phyloP scores from a whole-genome alignment of 192 early-diverging fungal species.

The Bifiguratus adelaidae region DNA sequence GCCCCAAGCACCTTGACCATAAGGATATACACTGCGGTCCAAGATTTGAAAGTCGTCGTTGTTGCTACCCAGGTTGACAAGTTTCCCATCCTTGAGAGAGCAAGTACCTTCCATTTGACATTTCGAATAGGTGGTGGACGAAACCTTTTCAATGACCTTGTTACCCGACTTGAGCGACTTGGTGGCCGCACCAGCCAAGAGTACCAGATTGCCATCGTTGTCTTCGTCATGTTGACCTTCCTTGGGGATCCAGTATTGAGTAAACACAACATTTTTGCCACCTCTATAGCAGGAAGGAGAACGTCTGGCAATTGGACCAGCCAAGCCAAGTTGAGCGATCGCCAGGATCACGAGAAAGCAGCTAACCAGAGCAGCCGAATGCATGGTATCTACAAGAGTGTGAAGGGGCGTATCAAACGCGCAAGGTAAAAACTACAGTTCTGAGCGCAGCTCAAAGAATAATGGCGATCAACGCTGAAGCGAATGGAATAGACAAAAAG shows the following conservation, averaged over 20 bases:
- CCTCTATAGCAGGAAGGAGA: neutral
- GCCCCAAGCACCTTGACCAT: neutral
- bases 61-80: slow-evolving; percentile 3
- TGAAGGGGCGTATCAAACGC: too few relatives aligned
- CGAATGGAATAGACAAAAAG: too few relatives aligned
- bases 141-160: slow-evolving; percentile 14
- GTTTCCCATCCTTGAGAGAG: neutral
- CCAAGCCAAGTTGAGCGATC: neutral
- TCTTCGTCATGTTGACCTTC: slow-evolving; percentile 18
- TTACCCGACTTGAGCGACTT: slow-evolving; percentile 4
- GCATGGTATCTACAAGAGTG: too few relatives aligned
- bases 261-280: neutral
- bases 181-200: slow-evolving; percentile 3
- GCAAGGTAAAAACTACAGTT: too few relatives aligned
- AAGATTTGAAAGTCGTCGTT: neutral
- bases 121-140: slow-evolving; percentile 12
- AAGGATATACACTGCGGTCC: slow-evolving; percentile 1
- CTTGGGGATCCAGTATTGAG: slow-evolving; percentile 25
- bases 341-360: too few relatives aligned
- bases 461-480: too few relatives aligned
- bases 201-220: slow-evolving; percentile 14
- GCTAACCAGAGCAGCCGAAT: too few relatives aligned
- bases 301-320: neutral
- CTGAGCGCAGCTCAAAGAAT: too few relatives aligned
- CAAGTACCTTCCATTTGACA: slow-evolving; percentile 13